Percentiles rank a stretch among this genome's conserved stretches.
phyloP scores from a whole-genome alignment of 2,329 filamentous ascomycete species.

The Sarocladium brachiariae region DNA sequence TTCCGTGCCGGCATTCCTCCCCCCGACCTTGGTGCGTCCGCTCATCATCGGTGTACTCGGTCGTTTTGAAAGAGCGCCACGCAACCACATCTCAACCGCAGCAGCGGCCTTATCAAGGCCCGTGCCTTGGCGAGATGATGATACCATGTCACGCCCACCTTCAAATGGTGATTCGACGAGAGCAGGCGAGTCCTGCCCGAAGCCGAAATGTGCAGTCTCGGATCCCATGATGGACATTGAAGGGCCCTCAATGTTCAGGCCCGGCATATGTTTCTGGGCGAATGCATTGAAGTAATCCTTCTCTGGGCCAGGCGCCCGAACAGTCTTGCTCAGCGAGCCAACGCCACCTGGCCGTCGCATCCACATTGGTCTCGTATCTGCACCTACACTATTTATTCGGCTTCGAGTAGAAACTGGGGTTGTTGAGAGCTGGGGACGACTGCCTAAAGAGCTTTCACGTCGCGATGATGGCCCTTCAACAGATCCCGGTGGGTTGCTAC shows the following conservation, averaged over 20 bases:
- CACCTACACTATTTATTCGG: conserved; percentile 29
- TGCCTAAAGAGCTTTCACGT: conserved; percentile 36
- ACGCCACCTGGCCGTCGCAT: conserved; percentile 83
- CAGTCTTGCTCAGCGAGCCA: conserved; percentile 67
- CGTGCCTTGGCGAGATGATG: conserved; percentile 39
- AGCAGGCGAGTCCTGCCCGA: conserved; percentile 32
- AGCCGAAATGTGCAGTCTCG: conserved; percentile 51
- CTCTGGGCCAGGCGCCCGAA: conserved; percentile 71
- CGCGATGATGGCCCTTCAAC: conserved; percentile 28
- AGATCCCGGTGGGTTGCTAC: conserved; percentile 35
- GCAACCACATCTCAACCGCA: conserved; percentile 83
- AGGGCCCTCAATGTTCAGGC: conserved; percentile 63
- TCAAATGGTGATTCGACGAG: conserved; percentile 48
- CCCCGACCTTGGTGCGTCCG: conserved; percentile 24
- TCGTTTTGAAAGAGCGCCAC: conserved; percentile 67
- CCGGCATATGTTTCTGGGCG: conserved; percentile 76
- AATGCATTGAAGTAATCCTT: conserved; percentile 79
- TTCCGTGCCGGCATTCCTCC: conserved; percentile 17
- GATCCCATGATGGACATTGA: conserved; percentile 60
- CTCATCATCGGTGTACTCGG: conserved; percentile 44
- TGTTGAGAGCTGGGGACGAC: conserved; percentile 25
- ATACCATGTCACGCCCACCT: conserved; percentile 35
- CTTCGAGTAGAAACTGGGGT: conserved; percentile 30
- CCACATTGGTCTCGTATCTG: conserved; percentile 45
- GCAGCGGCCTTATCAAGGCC: conserved; percentile 77